A percentile compares a stretch with the other conserved stretches of the same genome.
Evolutionary conservation across 2,329 filamentous ascomycete species (phyloP).

Genomic region (Paraconiothyrium sp.): DNA sequence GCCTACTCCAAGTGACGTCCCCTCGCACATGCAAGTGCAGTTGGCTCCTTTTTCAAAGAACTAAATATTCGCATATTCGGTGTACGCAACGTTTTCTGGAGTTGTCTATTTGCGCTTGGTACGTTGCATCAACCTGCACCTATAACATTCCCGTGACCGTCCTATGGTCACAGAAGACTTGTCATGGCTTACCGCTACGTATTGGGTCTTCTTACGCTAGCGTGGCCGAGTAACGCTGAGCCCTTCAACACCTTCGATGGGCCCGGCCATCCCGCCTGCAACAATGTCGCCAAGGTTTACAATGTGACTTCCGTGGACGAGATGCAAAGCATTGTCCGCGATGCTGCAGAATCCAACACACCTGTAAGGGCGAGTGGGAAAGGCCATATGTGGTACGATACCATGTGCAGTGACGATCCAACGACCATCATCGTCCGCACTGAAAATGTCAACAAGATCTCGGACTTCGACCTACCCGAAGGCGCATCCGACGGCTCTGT

Average conservation of each 20-base stretch:
- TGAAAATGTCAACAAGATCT: constrained; percentile 57
- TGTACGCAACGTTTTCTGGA: neutral
- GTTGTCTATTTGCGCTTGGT: neutral
- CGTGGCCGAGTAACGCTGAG: constrained; percentile 13
- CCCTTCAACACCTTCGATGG: constrained; percentile 62
- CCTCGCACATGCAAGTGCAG: neutral
- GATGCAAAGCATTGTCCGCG: constrained; percentile 54
- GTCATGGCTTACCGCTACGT: constrained; percentile 4
- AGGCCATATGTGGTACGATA: constrained; percentile 65
- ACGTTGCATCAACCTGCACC: neutral
- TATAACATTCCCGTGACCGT: neutral
- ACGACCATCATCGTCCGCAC: constrained; percentile 60
- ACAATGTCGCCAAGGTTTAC: constrained; percentile 54
- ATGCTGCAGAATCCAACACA: constrained; percentile 51
- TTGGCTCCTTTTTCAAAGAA: neutral
- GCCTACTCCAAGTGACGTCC: neutral
- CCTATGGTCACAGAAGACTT: neutral
- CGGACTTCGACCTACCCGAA: constrained; percentile 52
- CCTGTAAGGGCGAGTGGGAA: constrained; percentile 60
- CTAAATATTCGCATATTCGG: neutral
- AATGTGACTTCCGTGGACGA: constrained; percentile 58
- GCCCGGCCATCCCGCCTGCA: constrained; percentile 57
- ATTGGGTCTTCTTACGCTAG: constrained; percentile 1
- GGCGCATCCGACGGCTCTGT: constrained; percentile 53
- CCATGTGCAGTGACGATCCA: constrained; percentile 61